Percentiles rank a stretch among this genome's conserved stretches.
phyloP scores from a whole-genome alignment of 2,329 filamentous ascomycete species.

The Tolypocladium guangdongense region DNA sequence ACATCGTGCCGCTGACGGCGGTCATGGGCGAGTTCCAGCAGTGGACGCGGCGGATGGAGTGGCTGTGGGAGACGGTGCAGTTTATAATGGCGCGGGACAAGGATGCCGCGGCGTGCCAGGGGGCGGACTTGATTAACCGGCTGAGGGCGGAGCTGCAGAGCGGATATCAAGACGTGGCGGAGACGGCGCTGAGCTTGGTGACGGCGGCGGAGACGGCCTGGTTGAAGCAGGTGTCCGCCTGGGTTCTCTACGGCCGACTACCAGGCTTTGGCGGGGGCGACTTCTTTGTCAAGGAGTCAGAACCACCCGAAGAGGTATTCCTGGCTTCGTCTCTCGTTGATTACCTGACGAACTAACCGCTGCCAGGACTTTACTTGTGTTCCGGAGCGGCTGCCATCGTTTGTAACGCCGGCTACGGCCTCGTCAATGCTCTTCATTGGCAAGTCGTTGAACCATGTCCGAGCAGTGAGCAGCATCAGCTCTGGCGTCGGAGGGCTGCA shows the following conservation, averaged over 20 bases:
- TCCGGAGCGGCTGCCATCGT: constrained; percentile 58
- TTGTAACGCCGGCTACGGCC: constrained; percentile 64
- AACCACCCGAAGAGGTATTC: constrained; percentile 29
- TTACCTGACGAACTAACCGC: neutral
- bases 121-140: constrained; percentile 65
- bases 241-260: constrained; percentile 80
- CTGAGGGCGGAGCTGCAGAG: constrained; percentile 70
- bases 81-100: constrained; percentile 47
- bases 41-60: constrained; percentile 77
- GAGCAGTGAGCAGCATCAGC: constrained; percentile 39
- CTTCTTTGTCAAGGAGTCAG: constrained; percentile 63
- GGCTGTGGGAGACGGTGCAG: constrained; percentile 65
- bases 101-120: constrained; percentile 40
- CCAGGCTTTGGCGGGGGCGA: constrained; percentile 70
- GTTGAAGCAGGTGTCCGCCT: constrained; percentile 81
- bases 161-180: constrained; percentile 78
- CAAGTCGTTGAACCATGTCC: constrained; percentile 75
- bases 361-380: constrained; percentile 47
- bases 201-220: constrained; percentile 76
- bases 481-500: constrained; percentile 39
- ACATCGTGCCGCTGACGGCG: constrained; percentile 82
- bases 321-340: neutral
- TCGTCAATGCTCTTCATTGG: constrained; percentile 85
- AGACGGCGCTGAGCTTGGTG: constrained; percentile 62
- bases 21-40: constrained; percentile 76